Percentiles rank a stretch among this genome's conserved stretches.
These are phyloP conservation scores for Aspergillus uvarum DNA, from an alignment of 2,329 filamentous ascomycete genomes.

Conservation along the genomic window DNA sequence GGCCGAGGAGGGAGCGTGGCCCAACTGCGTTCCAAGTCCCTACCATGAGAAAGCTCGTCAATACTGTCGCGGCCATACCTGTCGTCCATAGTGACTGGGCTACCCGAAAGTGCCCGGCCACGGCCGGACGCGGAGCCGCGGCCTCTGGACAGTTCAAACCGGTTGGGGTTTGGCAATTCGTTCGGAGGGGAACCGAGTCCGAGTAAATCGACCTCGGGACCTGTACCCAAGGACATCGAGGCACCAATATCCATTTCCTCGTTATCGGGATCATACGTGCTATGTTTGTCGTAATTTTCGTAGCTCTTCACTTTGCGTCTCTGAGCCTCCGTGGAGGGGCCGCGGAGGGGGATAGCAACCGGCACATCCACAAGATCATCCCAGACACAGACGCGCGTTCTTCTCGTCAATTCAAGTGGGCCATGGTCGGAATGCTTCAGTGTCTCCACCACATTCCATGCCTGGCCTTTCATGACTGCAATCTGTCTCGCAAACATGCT, in stretches of 20 bases:
- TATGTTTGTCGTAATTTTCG: slow-evolving; percentile 20
- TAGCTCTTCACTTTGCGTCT: slow-evolving; percentile 58
- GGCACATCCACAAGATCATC: slow-evolving; percentile 96
- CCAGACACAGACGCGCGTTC: slow-evolving; percentile 93
- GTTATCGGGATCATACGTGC: slow-evolving; percentile 54
- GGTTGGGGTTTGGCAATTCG: slow-evolving; percentile 71
- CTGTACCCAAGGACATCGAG: slow-evolving; percentile 59
- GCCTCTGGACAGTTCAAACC: slow-evolving; percentile 65
- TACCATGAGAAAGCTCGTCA: slow-evolving; percentile 32
- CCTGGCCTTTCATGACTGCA: slow-evolving; percentile 98
- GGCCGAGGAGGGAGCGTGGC: slow-evolving; percentile 38
- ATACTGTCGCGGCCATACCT: slow-evolving; percentile 32
- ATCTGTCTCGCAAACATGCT: slow-evolving; percentile 99
- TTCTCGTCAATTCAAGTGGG: slow-evolving; percentile 84
- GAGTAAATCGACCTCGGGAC: slow-evolving; percentile 65
- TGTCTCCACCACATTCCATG: slow-evolving; percentile 98
- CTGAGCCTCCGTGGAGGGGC: slow-evolving; percentile 79
- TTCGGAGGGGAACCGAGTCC: slow-evolving; percentile 56
- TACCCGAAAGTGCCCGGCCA: slow-evolving; percentile 33
- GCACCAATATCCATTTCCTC: slow-evolving; percentile 93
- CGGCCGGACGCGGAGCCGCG: slow-evolving; percentile 38
- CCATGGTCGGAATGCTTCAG: slow-evolving; percentile 90
- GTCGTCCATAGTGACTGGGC: slow-evolving; percentile 36
- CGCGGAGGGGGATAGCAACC: slow-evolving; percentile 84
- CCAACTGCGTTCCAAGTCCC: slow-evolving; percentile 40